Evolutionary conservation across 1,139 yeast genomes (phyloP).

Genomic region (Blastobotrys malaysiensis): DNA sequence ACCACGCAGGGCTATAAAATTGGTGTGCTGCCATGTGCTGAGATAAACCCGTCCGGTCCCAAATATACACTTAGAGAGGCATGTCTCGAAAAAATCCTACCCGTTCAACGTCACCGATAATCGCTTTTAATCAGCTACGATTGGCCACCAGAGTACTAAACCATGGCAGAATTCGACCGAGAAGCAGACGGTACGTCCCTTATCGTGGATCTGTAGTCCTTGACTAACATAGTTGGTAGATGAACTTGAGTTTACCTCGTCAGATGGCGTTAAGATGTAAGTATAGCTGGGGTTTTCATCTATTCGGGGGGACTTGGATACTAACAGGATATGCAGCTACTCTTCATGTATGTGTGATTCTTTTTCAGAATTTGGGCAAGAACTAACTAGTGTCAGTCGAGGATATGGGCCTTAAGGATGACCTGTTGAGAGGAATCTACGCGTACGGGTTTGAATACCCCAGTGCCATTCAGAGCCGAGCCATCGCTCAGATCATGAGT

Average conservation of each 20-base stretch:
- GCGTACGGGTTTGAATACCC: constrained; percentile 93
- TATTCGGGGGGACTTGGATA: not conserved
- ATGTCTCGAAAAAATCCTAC: constrained; percentile 1
- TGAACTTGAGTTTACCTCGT: constrained; percentile 54
- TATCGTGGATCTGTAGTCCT: not conserved
- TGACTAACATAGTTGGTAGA: constrained; percentile 8
- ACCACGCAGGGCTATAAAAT: not conserved
- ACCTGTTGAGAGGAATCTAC: constrained; percentile 64
- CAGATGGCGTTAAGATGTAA: constrained; percentile 50
- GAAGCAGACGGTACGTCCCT: constrained; percentile 42
- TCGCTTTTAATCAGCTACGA: constrained; percentile 1
- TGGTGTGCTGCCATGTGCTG: not conserved
- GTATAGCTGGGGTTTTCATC: constrained; percentile 9
- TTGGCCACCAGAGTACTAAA: not conserved
- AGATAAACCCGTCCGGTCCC: not conserved
- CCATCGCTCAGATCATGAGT: constrained; percentile 83
- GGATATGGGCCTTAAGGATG: constrained; percentile 69
- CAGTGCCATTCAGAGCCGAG: constrained; percentile 92
- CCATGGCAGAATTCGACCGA: constrained; percentile 41
- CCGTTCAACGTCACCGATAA: not conserved
- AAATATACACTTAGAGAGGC: not conserved
- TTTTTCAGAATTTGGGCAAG: too few species aligned
- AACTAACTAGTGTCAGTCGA: too few species aligned
- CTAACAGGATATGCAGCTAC: constrained; percentile 8
- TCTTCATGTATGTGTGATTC: constrained; percentile 16